Evolutionary conservation across 257 asterid genomes (phyloP).

Genomic region (Nicotiana knightiana): DNA sequence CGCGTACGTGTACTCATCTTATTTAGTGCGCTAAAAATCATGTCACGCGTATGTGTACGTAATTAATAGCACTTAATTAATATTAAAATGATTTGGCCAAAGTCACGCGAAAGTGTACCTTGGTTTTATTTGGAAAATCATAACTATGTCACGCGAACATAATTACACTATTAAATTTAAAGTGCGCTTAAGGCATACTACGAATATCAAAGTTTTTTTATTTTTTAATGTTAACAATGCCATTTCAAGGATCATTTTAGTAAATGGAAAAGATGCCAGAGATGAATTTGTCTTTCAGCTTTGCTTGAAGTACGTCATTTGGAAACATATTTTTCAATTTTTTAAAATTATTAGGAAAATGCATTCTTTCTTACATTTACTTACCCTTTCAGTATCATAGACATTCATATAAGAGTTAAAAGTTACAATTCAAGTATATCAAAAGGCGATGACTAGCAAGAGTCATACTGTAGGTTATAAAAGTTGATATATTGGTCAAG

Average conservation of each 20-base stretch:
- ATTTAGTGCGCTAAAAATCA: too few relatives aligned
- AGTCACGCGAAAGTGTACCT: too few relatives aligned
- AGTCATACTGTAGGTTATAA: conserved; percentile 75
- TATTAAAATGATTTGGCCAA: too few relatives aligned
- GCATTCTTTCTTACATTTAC: neutral
- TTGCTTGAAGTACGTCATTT: neutral
- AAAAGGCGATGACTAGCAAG: neutral
- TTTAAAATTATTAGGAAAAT: neutral
- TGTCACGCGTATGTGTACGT: too few relatives aligned
- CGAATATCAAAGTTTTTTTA: too few relatives aligned
- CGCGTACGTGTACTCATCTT: too few relatives aligned
- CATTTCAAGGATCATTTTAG: neutral
- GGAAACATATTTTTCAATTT: neutral
- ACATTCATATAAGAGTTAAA: neutral
- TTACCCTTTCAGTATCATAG: neutral
- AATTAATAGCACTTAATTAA: too few relatives aligned
- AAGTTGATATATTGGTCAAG: conserved; percentile 72
- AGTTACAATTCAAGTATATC: neutral
- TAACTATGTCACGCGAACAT: too few relatives aligned
- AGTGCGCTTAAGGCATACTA: too few relatives aligned
- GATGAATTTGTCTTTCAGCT: neutral
- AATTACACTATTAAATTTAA: too few relatives aligned
- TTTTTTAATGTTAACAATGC: too few relatives aligned
- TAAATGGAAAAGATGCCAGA: neutral
- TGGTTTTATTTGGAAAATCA: too few relatives aligned